Base-by-base conservation (phyloP, 192 early-diverging fungal genomes). In the Coemansia sp. region DNA sequence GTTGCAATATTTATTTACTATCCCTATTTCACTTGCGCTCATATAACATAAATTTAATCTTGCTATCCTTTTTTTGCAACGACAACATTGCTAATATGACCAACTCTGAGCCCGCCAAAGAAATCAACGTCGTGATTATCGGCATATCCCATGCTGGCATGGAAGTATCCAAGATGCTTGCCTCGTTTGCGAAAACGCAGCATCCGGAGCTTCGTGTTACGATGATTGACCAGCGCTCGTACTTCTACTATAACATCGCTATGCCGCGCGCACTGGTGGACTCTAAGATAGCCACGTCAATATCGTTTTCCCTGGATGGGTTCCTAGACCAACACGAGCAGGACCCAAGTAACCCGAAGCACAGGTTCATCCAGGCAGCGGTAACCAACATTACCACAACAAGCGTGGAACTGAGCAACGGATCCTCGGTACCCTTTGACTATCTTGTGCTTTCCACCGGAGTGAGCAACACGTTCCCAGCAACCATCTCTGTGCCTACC, bases 401-500 rank as follows among this genome's bases (percentile, higher is more conserved):
- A 47, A 58, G 58, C 10, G 63, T 88, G 8, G 72, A 71, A 15
- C 71, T 91, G 26, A 83, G 61, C 47, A 78, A 78, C 22, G 86
- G 87, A 0, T 70, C 82, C 7, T 58, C 70, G 18, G 45, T 91
- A 19, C 16, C 77, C 5, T 93, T 87, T 46, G 86, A 93, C 67
- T 93, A 89, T 71, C 62, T 89, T 48, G 78, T 88, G 4, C 66
- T 93, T 32, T 77, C 87, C 13, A 93, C 90, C 1, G 92, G 92
- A 0, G 77, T 85, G 7, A 64, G 36, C 22, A 86, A 89, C 72
- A 82, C 74, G 2, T 47, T 67, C 7, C 89, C 89, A 0, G 76
- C 73, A 32, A 84, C 88, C 41, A 72, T 83, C 12, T 5, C 45
- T 6, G 68, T 77, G 4, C 15, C 56, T 0, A 77, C 78, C 8